Base-by-base conservation (phyloP, 257 asterid genomes). In the Salvia rosmarinus region DNA sequence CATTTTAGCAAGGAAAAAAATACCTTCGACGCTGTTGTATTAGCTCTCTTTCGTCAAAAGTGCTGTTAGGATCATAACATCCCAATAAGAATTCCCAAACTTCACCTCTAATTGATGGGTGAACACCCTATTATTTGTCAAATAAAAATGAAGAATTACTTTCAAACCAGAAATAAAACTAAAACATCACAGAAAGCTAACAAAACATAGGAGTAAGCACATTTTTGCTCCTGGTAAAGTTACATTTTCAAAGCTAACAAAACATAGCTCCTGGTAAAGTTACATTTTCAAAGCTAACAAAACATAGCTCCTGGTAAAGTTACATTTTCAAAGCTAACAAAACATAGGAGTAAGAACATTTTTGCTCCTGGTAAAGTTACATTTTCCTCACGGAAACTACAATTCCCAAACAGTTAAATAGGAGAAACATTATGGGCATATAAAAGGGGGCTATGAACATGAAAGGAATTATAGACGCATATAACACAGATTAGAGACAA, bases 31-130 rank as follows among this genome's bases (percentile, higher is more conserved):
- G 73, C 44, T 82, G 84, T 44, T 92, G 85, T 77, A 87, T 73
- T 67, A 90, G 84, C 73, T 92, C 94, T 75, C 96, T 88, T 73
- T 91, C 99, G 4, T 86, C 97, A 77, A 79, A 90, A 67, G 92
- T 85, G 86, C 98, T 91, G 83, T 77, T 79, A 44, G 98, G 94
- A 67, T 90, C 96, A 76, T 80, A 91, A 78, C 98, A 91, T 62
- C 98, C 97, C 85, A 95, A 81, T 67, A 95, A 84, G 80, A 91
- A 91, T 69, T 95, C 98, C 99, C 99, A 95, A 71, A 95, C 99
- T 79, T 91, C 99, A 76, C 97, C 98, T 87, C 97, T 92, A 60
- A 95, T 89, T 28, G 98, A 83, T 63, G 99, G 98, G 72, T 95
- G 99, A 82, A 95, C 82, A 34, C 99, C 99, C 98, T 95, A 78